phyloP scores from a whole-genome alignment of 1,139 yeast genomes.

The Yamadazyma spencermartinsiae region DNA sequence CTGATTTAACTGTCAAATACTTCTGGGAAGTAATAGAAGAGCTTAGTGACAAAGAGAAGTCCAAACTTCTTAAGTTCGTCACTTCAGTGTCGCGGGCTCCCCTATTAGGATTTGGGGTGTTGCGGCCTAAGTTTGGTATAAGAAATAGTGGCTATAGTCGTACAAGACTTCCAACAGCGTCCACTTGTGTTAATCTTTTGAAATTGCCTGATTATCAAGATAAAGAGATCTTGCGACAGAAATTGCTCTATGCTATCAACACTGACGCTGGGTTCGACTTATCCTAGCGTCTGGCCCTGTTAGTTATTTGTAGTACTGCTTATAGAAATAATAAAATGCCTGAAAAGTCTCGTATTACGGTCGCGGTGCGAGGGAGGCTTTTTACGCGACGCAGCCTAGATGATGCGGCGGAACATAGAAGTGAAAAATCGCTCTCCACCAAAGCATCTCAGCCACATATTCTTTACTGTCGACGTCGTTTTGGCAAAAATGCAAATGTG shows the following conservation, averaged over 20 bases:
- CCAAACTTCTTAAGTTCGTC: constrained; percentile 74
- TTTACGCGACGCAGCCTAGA: no score
- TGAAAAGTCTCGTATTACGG: no score
- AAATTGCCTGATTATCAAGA: constrained; percentile 80
- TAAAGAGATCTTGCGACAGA: constrained; percentile 56
- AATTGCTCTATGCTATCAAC: constrained; percentile 73
- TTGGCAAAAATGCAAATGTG: no score
- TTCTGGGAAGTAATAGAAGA: constrained; percentile 82
- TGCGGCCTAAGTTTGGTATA: constrained; percentile 81
- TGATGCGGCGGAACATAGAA: no score
- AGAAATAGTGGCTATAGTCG: constrained; percentile 61
- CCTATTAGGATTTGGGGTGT: constrained; percentile 73
- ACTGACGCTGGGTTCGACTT: constrained; percentile 87
- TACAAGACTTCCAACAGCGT: constrained; percentile 77
- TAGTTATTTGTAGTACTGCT: neutral
- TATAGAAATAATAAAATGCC: no score
- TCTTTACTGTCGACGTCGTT: no score
- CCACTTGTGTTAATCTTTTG: constrained; percentile 87
- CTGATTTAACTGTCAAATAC: constrained; percentile 54
- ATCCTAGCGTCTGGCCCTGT: constrained; percentile 27
- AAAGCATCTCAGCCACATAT: no score
- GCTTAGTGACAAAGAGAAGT: constrained; percentile 59
- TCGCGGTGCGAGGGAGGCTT: no score
- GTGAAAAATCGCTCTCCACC: no score
- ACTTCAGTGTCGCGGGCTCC: constrained; percentile 94